phyloP scores from a whole-genome alignment of 768 basidiomycete species.

The Termitomyces sp. region DNA sequence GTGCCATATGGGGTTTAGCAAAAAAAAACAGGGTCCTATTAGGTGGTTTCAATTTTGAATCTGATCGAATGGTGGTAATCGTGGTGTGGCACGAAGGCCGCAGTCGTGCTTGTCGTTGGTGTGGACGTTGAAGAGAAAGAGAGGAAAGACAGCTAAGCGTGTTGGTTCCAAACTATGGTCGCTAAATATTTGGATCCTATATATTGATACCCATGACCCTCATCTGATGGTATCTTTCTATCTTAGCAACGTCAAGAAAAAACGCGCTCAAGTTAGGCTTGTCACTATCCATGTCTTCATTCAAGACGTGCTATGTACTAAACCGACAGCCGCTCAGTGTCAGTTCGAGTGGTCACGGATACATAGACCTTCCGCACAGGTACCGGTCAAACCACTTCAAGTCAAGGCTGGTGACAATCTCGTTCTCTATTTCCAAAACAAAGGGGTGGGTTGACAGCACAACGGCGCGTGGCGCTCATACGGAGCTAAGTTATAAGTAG shows the following conservation, averaged over 20 bases:
- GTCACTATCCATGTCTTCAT: slow-evolving; percentile 1
- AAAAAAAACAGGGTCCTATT: slow-evolving; percentile 7
- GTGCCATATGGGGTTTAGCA: slow-evolving; percentile 14
- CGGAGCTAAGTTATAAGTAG: no score
- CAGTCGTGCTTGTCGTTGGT: neutral
- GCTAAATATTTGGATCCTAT: neutral
- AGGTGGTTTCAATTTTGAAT: neutral
- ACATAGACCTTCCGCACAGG: neutral
- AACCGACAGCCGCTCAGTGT: slow-evolving; percentile 8
- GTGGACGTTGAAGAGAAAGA: neutral
- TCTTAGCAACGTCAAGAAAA: slow-evolving; percentile 8
- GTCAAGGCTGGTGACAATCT: neutral
- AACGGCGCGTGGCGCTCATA: no score
- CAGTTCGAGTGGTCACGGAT: neutral
- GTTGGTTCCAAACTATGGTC: neutral
- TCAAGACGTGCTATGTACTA: neutral
- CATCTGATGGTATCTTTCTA: slow-evolving; percentile 12
- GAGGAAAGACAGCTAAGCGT: neutral
- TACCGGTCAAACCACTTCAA: neutral
- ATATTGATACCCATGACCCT: neutral
- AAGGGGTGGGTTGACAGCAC: neutral
- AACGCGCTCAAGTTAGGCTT: neutral
- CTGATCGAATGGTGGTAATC: slow-evolving; percentile 8
- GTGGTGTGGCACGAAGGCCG: neutral
- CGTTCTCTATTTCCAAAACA: neutral